Evolutionary conservation across 495 filamentous ascomycete species (phyloP).

Genomic region (Sphaerosporella brunnea): DNA sequence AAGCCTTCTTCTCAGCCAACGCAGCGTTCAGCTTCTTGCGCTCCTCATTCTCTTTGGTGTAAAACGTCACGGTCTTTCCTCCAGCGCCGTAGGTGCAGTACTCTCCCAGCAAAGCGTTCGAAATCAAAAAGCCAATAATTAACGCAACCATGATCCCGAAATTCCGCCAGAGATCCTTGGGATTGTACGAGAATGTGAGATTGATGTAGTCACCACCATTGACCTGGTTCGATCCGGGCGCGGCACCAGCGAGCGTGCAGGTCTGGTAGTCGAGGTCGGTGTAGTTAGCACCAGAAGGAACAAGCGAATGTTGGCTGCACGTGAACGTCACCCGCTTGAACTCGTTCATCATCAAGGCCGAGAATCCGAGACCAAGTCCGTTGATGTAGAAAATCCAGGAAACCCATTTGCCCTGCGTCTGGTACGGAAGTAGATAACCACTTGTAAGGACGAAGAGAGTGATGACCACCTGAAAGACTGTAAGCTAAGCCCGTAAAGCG

Average conservation of each 20-base stretch:
- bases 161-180: conserved; percentile 51
- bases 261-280: conserved; percentile 50
- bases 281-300: conserved; percentile 49
- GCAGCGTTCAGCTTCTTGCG: conserved; percentile 49
- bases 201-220: conserved; percentile 45
- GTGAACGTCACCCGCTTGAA: conserved; percentile 45
- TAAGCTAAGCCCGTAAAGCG: too few relatives aligned
- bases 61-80: conserved; percentile 60
- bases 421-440: conserved; percentile 64
- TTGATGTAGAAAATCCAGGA: conserved; percentile 74
- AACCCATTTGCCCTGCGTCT: conserved; percentile 51
- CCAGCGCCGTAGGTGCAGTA: conserved; percentile 57
- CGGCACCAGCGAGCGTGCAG: conserved; percentile 53
- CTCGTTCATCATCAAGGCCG: conserved; percentile 67
- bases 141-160: conserved; percentile 56
- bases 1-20: conserved; percentile 38
- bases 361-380: conserved; percentile 55
- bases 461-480: conserved; percentile 50
- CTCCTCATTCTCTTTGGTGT: conserved; percentile 52
- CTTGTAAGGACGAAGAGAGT: conserved; percentile 62
- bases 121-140: conserved; percentile 46
- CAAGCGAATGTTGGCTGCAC: conserved; percentile 44
- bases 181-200: conserved; percentile 43
- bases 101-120: conserved; percentile 59
- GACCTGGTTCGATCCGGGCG: conserved; percentile 41